These are phyloP conservation scores for Fonsecaea nubica DNA, from an alignment of 2,329 filamentous ascomycete species.

Conservation along the genomic window DNA sequence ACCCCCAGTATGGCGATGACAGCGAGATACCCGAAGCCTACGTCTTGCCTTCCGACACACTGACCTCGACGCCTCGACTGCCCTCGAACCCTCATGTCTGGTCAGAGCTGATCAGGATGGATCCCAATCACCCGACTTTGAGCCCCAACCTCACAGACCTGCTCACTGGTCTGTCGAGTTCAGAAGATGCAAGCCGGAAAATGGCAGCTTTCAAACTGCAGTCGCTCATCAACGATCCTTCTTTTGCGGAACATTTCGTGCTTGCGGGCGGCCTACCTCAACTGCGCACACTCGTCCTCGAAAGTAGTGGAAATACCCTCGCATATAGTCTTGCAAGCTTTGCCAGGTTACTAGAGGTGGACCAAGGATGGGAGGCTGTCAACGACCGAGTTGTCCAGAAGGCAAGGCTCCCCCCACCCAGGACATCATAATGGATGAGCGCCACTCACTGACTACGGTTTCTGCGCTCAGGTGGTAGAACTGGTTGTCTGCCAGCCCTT, in stretches of 20 bases:
- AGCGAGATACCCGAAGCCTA: constrained; percentile 12
- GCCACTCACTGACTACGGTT: constrained; percentile 3
- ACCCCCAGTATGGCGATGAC: constrained; percentile 25
- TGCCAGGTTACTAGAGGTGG: constrained; percentile 85
- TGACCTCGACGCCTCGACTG: constrained; percentile 18
- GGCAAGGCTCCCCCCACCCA: constrained; percentile 41
- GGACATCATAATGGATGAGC: background rate
- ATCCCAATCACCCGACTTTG: constrained; percentile 28
- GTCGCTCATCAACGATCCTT: constrained; percentile 90
- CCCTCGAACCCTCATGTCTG: constrained; percentile 23
- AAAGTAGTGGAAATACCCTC: constrained; percentile 87
- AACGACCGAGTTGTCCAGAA: constrained; percentile 63
- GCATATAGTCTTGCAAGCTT: constrained; percentile 93
- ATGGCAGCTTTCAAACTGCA: constrained; percentile 99
- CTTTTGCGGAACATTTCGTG: constrained; percentile 96
- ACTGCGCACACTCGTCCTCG: constrained; percentile 81
- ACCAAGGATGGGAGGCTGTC: constrained; percentile 89
- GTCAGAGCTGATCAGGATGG: constrained; percentile 30
- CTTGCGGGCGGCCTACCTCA: constrained; percentile 82
- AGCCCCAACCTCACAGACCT: constrained; percentile 60
- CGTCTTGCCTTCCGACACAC: constrained; percentile 19
- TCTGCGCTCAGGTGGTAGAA: constrained; percentile 71
- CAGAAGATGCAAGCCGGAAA: constrained; percentile 89
- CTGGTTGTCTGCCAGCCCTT: constrained; percentile 93
- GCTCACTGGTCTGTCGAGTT: constrained; percentile 64